Evolutionary conservation across 73 alveolate species (phyloP).

Genomic region (Diophrys sp.): DNA sequence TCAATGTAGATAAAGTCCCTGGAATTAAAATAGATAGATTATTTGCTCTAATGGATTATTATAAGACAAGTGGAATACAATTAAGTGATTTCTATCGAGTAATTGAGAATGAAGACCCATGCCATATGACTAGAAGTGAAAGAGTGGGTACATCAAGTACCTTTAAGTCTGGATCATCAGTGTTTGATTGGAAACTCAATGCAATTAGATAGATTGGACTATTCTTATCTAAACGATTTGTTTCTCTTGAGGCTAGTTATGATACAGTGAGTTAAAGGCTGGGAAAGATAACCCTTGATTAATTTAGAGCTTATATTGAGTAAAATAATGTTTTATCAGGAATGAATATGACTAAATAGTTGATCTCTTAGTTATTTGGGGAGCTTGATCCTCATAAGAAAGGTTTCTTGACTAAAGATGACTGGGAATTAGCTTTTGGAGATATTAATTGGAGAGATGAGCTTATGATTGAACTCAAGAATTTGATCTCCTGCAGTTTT

Average conservation of each 20-base stretch:
- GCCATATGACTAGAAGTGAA: constrained; percentile 8
- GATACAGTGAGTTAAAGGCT: constrained; percentile 61
- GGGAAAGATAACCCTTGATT: constrained; percentile 50
- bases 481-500: constrained; percentile 62
- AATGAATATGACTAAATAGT: constrained; percentile 71
- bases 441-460: constrained; percentile 64
- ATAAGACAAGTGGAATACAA: constrained; percentile 71
- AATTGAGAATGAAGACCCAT: constrained; percentile 64
- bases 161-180: constrained; percentile 26
- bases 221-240: constrained; percentile 56
- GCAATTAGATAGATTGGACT: constrained; percentile 74
- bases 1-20: constrained; percentile 53
- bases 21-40: no score
- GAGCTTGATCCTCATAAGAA: constrained; percentile 83
- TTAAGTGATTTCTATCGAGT: constrained; percentile 76
- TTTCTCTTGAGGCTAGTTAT: constrained; percentile 55
- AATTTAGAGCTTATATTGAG: constrained; percentile 63
- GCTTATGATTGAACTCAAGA: constrained; percentile 67
- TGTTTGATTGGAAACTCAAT: constrained; percentile 77
- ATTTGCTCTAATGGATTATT: constrained; percentile 71
- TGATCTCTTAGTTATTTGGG: constrained; percentile 65
- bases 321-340: constrained; percentile 73
- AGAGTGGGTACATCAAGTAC: not conserved
- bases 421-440: constrained; percentile 72
- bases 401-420: constrained; percentile 76